A percentile compares a stretch with the other conserved stretches of the same genome.
Evolutionary conservation across 2,329 filamentous ascomycete genomes (phyloP).

Genomic region (Cercospora sp.): DNA sequence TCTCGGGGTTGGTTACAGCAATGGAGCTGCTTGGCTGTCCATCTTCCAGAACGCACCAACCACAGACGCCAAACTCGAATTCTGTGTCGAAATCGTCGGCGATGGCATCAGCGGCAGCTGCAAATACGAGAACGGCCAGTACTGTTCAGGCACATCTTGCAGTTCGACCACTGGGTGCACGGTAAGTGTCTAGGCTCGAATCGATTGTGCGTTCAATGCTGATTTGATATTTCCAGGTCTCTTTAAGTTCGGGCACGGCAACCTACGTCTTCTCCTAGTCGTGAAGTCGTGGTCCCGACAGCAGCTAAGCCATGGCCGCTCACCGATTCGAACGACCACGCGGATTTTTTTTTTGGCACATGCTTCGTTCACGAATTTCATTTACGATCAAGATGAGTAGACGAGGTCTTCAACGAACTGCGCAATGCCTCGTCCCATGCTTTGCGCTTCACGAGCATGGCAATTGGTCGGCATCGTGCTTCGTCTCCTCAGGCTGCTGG

Average conservation of each 20-base stretch:
- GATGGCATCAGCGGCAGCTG: conserved; percentile 62
- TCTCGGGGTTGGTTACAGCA: conserved; percentile 73
- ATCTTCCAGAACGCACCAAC: conserved; percentile 84
- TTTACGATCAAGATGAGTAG: conserved; percentile 1
- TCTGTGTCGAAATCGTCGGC: conserved; percentile 74
- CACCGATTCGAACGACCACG: conserved; percentile 21
- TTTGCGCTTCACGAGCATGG: conserved; percentile 4
- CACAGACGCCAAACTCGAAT: conserved; percentile 67
- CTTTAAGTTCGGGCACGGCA: conserved; percentile 52
- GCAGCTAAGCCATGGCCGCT: conserved; percentile 14
- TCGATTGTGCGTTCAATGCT: not conserved
- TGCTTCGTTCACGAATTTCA: conserved; percentile 19
- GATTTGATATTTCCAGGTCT: conserved; percentile 43
- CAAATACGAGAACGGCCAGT: conserved; percentile 65
- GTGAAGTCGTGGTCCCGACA: conserved; percentile 18
- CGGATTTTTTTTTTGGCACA: conserved; percentile 14
- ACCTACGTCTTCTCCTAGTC: conserved; percentile 47
- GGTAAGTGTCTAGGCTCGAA: conserved; percentile 57
- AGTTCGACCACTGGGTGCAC: conserved; percentile 69
- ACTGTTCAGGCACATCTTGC: conserved; percentile 54
- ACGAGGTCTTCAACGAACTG: conserved; percentile 2
- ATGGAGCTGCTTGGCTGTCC: conserved; percentile 72
- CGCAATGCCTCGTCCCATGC: not conserved
- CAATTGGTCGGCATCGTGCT: conserved; percentile 25
- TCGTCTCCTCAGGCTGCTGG: conserved; percentile 28